Percentiles rank a stretch among this genome's conserved stretches.
Conservation (phyloP, 805 yeast genomes). For the Ogataea ramenticola region DNA sequence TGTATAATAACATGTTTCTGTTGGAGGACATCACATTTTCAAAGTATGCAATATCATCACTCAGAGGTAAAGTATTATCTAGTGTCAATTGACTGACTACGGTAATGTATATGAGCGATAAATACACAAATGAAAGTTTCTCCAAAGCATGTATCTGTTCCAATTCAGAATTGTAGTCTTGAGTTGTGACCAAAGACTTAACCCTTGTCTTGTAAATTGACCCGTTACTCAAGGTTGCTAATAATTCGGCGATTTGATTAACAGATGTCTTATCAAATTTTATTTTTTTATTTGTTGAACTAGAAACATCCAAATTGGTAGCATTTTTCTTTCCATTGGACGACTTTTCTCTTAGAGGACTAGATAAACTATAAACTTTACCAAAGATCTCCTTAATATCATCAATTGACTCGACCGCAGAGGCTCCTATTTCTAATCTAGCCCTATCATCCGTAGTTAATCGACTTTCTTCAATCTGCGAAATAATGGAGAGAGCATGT, state of each 20-base stretch:
- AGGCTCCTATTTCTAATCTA: background rate
- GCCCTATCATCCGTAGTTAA: background rate
- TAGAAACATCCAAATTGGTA: background rate
- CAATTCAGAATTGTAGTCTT: background rate
- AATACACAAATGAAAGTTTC: conserved; percentile 13
- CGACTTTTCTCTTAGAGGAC: background rate
- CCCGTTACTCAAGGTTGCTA: conserved; percentile 9
- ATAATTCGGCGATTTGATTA: conserved; percentile 5
- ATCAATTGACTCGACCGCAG: background rate
- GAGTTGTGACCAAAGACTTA: background rate
- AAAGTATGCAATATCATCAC: conserved; percentile 41
- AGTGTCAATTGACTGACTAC: conserved; percentile 24
- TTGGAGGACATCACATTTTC: conserved; percentile 29
- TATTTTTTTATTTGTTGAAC: background rate
- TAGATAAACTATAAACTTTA: background rate
- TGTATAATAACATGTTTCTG: conserved; percentile 26
- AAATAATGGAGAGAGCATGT: background rate
- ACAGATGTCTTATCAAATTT: conserved; percentile 6
- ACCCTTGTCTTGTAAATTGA: conserved; percentile 5
- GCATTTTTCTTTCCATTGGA: background rate
- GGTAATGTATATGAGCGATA: conserved; percentile 12
- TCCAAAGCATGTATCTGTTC: conserved; percentile 5
- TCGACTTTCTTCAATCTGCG: background rate
- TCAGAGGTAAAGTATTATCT: conserved; percentile 33
- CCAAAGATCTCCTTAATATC: background rate